Conservation (phyloP, 1,139 yeast genomes). For the Yamadazyma blattariae region DNA sequence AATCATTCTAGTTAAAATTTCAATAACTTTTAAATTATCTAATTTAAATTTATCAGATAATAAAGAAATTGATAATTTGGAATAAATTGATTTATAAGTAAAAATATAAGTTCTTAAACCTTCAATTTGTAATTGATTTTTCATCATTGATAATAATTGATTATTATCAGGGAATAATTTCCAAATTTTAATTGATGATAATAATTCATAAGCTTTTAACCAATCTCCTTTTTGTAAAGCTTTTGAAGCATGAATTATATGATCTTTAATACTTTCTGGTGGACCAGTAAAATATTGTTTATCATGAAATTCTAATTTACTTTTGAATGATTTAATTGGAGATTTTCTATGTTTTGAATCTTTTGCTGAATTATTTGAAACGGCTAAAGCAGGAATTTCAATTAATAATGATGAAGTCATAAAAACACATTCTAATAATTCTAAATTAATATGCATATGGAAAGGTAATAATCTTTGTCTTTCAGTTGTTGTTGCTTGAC, state of each 20-base stretch:
- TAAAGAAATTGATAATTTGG: constrained; percentile 68
- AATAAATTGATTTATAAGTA: constrained; percentile 75
- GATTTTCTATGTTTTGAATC: constrained; percentile 57
- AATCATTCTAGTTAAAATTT: constrained; percentile 72
- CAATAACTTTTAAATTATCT: constrained; percentile 51
- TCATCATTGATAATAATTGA: constrained; percentile 65
- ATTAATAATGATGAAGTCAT: constrained; percentile 86
- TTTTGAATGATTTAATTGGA: constrained; percentile 76
- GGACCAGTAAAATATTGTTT: constrained; percentile 97
- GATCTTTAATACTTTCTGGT: constrained; percentile 95
- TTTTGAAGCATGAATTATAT: constrained; percentile 89
- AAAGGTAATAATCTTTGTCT: constrained; percentile 89
- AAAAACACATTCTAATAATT: constrained; percentile 90
- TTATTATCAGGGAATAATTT: constrained; percentile 70
- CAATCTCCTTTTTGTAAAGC: constrained; percentile 90
- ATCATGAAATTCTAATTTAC: constrained; percentile 89
- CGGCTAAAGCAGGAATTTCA: constrained; percentile 83
- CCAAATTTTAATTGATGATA: constrained; percentile 86
- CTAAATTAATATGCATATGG: constrained; percentile 97
- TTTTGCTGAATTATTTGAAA: constrained; percentile 40
- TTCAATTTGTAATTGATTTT: constrained; percentile 78
- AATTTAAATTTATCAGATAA: constrained; percentile 69
- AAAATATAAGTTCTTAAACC: constrained; percentile 89
- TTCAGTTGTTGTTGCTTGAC: constrained; percentile 56
- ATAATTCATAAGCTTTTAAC: constrained; percentile 70